Evolutionary conservation across 768 basidiomycete species (phyloP), one percentile per base, ranked within the genome.

Genomic region (Gymnopilus dilepis): DNA sequence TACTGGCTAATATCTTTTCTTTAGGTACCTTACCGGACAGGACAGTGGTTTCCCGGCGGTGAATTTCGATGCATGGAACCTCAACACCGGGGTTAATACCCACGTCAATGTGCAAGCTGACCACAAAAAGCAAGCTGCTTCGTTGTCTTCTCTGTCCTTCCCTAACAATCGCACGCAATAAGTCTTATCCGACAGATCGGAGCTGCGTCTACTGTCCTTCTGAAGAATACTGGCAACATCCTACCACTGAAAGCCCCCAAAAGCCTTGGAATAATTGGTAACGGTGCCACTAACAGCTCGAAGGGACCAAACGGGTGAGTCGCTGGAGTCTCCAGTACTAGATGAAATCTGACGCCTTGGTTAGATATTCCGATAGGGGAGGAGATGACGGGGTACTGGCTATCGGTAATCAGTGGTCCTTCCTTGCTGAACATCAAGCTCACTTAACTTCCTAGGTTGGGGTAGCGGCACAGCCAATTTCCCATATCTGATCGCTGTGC

Each of bases 181-280:
- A 89, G 75, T 73, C 61, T 89, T 28, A 85, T 90, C 42, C 81
- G 85, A 6, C 71, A 79, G 38, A 85, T 90, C 42, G 89, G 83
- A 38, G 84, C 84, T 2, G 84, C 87, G 0, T 85, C 85, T 7
- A 86, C 84, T 0, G 83, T 89, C 15, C 75, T 90, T 34, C 75
- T 91, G 43, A 91, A 89, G 72, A 90, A 90, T 67, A 70, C 65
- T 4, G 75, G 78, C 40, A 72, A 72, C 48, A 73, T 74, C 17
- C 70, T 86, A 51, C 79, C 88, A 60, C 64, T 86, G 58, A 74
- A 79, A 54, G 70, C 76, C 42, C 79, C 82, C 1, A 77, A 76
- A 67, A 74, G 78, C 5, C 81, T 90, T 38, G 85, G 77, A 0
- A 73, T 90, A 19, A 78, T 89, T 51, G 89, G 89, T 4, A 81